Evolutionary conservation across 2,329 filamentous ascomycete species (phyloP), one percentile per base, ranked within the genome.

Genomic region (Cercospora sp.): DNA sequence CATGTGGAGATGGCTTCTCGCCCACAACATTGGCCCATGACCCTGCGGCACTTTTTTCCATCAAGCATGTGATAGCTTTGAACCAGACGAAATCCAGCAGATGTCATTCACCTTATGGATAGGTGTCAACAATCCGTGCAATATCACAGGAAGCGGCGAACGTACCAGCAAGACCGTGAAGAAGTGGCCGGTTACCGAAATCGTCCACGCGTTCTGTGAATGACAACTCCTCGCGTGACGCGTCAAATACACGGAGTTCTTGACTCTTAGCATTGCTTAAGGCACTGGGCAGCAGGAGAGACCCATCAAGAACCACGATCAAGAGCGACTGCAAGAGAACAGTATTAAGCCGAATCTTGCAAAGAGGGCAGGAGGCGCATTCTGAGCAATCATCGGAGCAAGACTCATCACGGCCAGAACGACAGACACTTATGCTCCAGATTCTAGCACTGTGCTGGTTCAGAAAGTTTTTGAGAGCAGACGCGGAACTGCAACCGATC

Each of bases 11-110:
- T 3, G 13, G 53, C 53, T 34, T 32, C 26, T 58, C 53, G 26
- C 53, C 30, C 53, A 30, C 18, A 58, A 58, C 24, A 58, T 58
- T 32, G 53, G 53, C 30, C 30, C 53, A 58, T 18, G 53, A 58
- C 26, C 53, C 53, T 58, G 53, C 26, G 28, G 53, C 53, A 58
- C 53, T 58, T 58, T 30, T n/a, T 12, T 26, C 16, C 53, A 24
- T 13, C 16, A 30, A 18, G 30, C 53, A 58, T 58, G 53, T 30
- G 53, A 34, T 28, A 30, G 6, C 21, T 58, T 24, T 26, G 1
- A 26, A 51, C 4, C 10, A 51, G 18, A 24, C 10, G 5, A 13
- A 13, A 7, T 24, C 21, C 18, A 13, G 45, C 12, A 24, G 6
- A 51, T 12, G 10, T 5, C 18, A 26, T 13, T 7, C 13, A 13